Evolutionary conservation across 805 yeast genomes (phyloP), one percentile per base, ranked within the genome.

Genomic region (Starmerella cellae): DNA sequence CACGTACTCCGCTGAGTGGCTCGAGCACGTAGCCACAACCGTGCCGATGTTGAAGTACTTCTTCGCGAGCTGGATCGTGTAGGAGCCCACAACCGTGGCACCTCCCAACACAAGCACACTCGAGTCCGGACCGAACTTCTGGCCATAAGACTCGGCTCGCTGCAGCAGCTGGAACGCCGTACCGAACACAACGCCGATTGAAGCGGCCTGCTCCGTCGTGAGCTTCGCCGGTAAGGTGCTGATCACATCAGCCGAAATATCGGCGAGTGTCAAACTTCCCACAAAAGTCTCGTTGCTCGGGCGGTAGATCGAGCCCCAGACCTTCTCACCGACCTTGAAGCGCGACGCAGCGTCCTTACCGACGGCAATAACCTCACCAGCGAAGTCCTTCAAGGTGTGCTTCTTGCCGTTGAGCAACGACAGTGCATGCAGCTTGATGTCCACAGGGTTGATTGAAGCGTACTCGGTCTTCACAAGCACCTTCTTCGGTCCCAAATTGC

Each of bases 321-420:
- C 84, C 32, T 64, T 66, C 51, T 75, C 79, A 27, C 87, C 88
- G 23, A 65, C 72, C n/a, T 58, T 58, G 52, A 56, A 75, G 30
- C 54, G 49, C 17, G 53, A 47, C n/a, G 50, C 55, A 35, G 63
- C 51, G 13, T 63, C 63, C 9, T 59, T 55, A 5, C 88, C 88
- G 17, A 75, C 73, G 20, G 68, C 69, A 3, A 66, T 66, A 19
- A 81, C 63, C 5, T 62, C 60, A 19, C 93, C 93, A 19, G 75
- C 63, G 57, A 71, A 81, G 51, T 79, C 87, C 53, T 79, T 70
- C 1, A 88, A 87, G 20, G 80, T 56, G 19, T 87, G 85, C 49
- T 74, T 28, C 22, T 17, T 35, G 24, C 16, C 19, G 35, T 42
- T 41, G 22, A 41, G 17, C 18, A 36, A 16, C 6, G 48, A 32